These are phyloP conservation scores for Neurospora pannonica DNA, from an alignment of 495 filamentous ascomycete genomes.

Conservation along the genomic window DNA sequence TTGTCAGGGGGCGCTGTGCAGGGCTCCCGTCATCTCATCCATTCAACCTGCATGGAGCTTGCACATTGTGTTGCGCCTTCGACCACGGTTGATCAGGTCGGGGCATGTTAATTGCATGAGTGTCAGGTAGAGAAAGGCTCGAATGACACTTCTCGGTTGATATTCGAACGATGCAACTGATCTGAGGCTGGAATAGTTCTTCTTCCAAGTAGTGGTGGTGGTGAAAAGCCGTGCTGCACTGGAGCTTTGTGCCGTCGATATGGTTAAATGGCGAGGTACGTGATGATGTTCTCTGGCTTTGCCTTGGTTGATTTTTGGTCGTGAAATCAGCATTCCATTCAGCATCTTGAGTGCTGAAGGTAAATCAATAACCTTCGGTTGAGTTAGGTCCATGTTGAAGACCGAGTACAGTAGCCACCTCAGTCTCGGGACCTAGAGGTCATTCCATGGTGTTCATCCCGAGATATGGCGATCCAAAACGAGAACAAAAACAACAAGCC, in stretches of 20 bases:
- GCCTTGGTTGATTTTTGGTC: background rate
- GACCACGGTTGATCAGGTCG: background rate
- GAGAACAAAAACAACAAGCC: background rate
- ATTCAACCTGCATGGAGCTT: background rate
- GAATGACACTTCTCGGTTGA: background rate
- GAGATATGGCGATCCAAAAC: background rate
- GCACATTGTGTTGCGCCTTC: background rate
- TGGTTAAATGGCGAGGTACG: background rate
- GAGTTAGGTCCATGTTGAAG: background rate
- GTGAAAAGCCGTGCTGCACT: background rate
- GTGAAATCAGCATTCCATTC: background rate
- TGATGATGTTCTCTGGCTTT: background rate
- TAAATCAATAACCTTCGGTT: background rate
- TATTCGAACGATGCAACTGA: background rate
- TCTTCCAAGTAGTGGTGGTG: background rate
- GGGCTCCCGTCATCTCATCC: background rate
- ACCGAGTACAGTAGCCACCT: background rate
- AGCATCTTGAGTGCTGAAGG: background rate
- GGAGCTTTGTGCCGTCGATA: background rate
- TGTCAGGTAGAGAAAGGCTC: background rate
- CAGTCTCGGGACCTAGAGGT: background rate
- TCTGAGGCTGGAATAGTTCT: background rate
- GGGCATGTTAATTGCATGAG: background rate
- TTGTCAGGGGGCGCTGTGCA: background rate
- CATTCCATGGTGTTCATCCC: background rate